Conservation (phyloP, 176 grass and related monocot genomes). For the Aegilops speltoides region DNA sequence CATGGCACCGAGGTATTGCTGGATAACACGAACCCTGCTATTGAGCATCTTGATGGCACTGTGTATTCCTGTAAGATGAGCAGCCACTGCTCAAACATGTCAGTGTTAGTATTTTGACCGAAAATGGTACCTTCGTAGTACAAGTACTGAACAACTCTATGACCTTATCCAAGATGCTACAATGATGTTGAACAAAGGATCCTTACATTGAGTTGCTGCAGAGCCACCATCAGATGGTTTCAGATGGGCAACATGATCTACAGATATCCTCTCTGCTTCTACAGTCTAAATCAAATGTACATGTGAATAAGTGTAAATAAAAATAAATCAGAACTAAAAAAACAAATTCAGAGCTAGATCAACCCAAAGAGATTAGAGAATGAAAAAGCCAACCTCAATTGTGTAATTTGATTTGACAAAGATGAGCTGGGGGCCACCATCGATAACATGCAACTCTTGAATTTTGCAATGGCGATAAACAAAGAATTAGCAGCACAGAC, state of each 20-base stretch:
- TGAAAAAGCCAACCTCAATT: conserved; percentile 76
- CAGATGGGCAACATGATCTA: conserved; percentile 98
- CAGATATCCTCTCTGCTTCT: conserved; percentile 98
- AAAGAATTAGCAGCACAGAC: background rate
- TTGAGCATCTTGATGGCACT: conserved; percentile 99
- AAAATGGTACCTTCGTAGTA: conserved; percentile 2
- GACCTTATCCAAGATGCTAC: background rate
- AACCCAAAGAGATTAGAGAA: conserved; percentile 13
- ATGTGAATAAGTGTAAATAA: conserved; percentile 13
- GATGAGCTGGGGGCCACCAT: conserved; percentile 95
- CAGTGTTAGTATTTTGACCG: conserved; percentile 38
- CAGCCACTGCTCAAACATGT: conserved; percentile 75
- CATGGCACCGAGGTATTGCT: conserved; percentile 95
- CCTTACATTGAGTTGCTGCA: conserved; percentile 95
- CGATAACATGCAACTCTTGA: conserved; percentile 95
- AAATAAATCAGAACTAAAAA: conserved; percentile 1
- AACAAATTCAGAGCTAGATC: conserved; percentile 11
- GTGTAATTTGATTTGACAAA: conserved; percentile 98
- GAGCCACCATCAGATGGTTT: conserved; percentile 99
- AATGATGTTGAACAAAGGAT: conserved; percentile 28
- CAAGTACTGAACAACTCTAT: background rate
- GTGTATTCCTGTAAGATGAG: conserved; percentile 99
- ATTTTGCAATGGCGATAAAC: conserved; percentile 10
- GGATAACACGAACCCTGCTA: conserved; percentile 84
- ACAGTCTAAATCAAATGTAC: conserved; percentile 66